These are phyloP conservation scores for Metschnikowia peoriensis DNA, from an alignment of 805 yeast genomes.

Conservation along the genomic window DNA sequence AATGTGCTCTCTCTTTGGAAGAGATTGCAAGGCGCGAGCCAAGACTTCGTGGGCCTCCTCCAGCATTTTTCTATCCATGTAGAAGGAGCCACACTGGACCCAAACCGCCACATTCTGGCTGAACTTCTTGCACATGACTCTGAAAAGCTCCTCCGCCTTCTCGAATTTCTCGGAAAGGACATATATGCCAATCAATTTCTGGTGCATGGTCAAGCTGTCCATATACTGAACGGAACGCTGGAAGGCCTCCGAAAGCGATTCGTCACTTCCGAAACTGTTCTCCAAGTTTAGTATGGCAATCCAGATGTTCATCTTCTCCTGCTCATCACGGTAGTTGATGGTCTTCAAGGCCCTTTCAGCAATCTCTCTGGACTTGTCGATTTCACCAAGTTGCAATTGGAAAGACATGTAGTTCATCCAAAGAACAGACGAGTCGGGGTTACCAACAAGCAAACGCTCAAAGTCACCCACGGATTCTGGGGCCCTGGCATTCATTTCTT, in stretches of 20 bases:
- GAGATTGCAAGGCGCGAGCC: slow-evolving; percentile 66
- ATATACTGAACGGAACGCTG: slow-evolving; percentile 84
- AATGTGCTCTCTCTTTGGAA: slow-evolving; percentile 71
- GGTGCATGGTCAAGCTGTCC: slow-evolving; percentile 84
- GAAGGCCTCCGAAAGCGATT: slow-evolving; percentile 75
- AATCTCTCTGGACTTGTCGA: slow-evolving; percentile 91
- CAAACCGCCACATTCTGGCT: slow-evolving; percentile 72
- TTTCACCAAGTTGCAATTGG: slow-evolving; percentile 90
- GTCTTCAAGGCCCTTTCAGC: slow-evolving; percentile 91
- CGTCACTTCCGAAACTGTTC: slow-evolving; percentile 86
- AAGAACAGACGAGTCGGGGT: slow-evolving; percentile 86
- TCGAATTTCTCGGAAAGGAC: slow-evolving; percentile 67
- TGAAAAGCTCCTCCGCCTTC: slow-evolving; percentile 69
- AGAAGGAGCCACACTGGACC: slow-evolving; percentile 77
- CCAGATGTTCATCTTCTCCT: slow-evolving; percentile 93
- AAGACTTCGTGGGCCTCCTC: slow-evolving; percentile 72
- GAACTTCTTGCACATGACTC: slow-evolving; percentile 68
- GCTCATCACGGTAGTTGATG: slow-evolving; percentile 86
- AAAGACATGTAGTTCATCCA: slow-evolving; percentile 99
- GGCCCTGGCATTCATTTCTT: slow-evolving; percentile 74
- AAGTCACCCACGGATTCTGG: slow-evolving; percentile 93
- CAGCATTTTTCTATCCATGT: slow-evolving; percentile 55
- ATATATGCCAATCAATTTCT: slow-evolving; percentile 73
- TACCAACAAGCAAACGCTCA: slow-evolving; percentile 87
- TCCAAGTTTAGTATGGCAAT: slow-evolving; percentile 92